These are phyloP conservation scores for Amanita muscaria DNA, from an alignment of 768 basidiomycete species.

Conservation along the genomic window DNA sequence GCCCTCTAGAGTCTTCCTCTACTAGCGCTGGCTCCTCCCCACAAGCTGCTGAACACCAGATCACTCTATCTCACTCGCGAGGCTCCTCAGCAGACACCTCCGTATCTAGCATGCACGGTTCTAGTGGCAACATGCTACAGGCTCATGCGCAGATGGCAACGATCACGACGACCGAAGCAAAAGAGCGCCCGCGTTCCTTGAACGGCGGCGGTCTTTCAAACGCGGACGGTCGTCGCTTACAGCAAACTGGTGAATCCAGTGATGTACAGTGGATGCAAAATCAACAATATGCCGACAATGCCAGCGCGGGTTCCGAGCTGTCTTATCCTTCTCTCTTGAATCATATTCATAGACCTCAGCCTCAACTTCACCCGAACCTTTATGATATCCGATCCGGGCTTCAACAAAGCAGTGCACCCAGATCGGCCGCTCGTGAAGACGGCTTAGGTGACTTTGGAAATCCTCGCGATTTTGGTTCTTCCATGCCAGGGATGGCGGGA, in stretches of 20 bases:
- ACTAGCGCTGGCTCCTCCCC: conserved; percentile 70
- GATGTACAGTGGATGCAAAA: conserved; percentile 38
- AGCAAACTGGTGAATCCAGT: conserved; percentile 51
- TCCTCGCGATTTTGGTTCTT: conserved; percentile 43
- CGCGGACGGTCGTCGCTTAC: conserved; percentile 67
- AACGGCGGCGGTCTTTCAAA: conserved; percentile 70
- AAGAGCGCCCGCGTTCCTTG: conserved; percentile 76
- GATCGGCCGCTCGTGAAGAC: conserved; percentile 33
- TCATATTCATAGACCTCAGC: conserved; percentile 46
- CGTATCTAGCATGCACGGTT: conserved; percentile 50
- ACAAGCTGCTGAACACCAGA: conserved; percentile 56
- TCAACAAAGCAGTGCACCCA: conserved; percentile 21
- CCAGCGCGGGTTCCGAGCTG: conserved; percentile 33
- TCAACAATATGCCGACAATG: conserved; percentile 36
- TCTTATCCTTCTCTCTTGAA: conserved; percentile 64
- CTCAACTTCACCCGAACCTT: conserved; percentile 35
- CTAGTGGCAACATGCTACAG: conserved; percentile 50
- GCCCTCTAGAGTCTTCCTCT: conserved; percentile 67
- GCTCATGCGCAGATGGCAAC: conserved; percentile 47
- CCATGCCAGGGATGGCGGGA: conserved; percentile 30
- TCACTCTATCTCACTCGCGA: conserved; percentile 64
- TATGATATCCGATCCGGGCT: conserved; percentile 40
- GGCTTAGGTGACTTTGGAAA: conserved; percentile 50
- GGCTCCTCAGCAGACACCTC: conserved; percentile 78
- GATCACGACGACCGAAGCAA: conserved; percentile 43